Evolutionary conservation across 331 rosid genomes (phyloP).

Genomic region (Cucumis variabilis): DNA sequence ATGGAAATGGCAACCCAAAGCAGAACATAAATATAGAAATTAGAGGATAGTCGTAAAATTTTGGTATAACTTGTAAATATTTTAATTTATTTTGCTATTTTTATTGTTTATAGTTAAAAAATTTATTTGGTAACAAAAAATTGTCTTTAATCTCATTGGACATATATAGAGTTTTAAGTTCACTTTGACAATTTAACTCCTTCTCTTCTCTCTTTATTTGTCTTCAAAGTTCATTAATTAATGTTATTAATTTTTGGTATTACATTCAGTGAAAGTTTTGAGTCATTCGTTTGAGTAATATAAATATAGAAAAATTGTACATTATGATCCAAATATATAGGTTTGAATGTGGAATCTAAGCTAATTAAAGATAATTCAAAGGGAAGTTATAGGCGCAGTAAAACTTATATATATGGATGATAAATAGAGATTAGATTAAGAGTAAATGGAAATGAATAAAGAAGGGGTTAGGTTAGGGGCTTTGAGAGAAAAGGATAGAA

Average conservation of each 20-base stretch:
- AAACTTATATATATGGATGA: neutral
- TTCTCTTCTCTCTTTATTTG: too few species aligned
- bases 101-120: too few species aligned
- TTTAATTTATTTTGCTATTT: too few species aligned
- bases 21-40: too few species aligned
- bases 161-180: too few species aligned
- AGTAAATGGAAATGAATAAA: neutral
- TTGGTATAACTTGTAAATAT: too few species aligned
- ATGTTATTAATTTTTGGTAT: neutral
- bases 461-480: neutral
- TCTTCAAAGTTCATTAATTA: neutral
- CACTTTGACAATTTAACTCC: too few species aligned
- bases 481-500: slow-evolving; percentile 56
- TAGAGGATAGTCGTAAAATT: too few species aligned
- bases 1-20: too few species aligned
- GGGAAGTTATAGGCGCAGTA: neutral
- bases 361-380: neutral
- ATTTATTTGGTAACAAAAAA: too few species aligned
- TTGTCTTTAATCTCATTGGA: too few species aligned
- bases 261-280: neutral
- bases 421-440: neutral
- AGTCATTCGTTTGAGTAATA: neutral
- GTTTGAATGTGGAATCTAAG: neutral
- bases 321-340: neutral
- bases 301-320: neutral